Percentiles rank a stretch among this genome's conserved stretches.
Evolutionary conservation across 2,329 filamentous ascomycete species (phyloP).

Genomic region (Delphinella strobiligena): DNA sequence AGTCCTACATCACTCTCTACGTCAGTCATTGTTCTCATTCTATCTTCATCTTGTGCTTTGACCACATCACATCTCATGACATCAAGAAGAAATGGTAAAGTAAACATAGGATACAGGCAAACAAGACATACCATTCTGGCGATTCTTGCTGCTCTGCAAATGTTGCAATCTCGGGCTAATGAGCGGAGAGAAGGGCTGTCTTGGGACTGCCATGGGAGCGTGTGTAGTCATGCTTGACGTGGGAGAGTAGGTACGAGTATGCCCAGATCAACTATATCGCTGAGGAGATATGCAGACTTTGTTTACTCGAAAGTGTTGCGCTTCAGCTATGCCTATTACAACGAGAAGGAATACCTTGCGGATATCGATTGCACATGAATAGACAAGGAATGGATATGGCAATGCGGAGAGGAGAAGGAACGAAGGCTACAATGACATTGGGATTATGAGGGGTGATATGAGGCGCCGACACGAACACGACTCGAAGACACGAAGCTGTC

Average conservation of each 20-base stretch:
- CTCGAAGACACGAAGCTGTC: background rate
- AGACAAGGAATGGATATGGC: background rate
- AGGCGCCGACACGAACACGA: background rate
- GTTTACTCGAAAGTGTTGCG: slow-evolving; percentile 5
- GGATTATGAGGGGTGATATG: background rate
- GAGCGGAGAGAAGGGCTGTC: slow-evolving; percentile 66
- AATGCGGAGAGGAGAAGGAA: background rate
- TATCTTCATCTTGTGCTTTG: no score
- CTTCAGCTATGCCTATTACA: slow-evolving; percentile 2
- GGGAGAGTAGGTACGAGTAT: background rate
- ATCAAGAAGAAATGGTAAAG: no score
- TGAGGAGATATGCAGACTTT: background rate
- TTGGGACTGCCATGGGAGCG: slow-evolving; percentile 22
- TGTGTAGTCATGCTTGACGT: slow-evolving; percentile 16
- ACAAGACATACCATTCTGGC: slow-evolving; percentile 48
- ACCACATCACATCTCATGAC: no score
- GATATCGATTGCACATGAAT: background rate
- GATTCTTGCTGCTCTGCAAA: slow-evolving; percentile 64
- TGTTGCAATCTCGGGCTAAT: slow-evolving; percentile 57
- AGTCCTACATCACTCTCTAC: slow-evolving; percentile 6
- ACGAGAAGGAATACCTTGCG: background rate
- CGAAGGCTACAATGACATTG: background rate
- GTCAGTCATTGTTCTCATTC: slow-evolving; percentile 6
- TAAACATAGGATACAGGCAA: no score
- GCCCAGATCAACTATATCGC: background rate